Evolutionary conservation across 768 basidiomycete genomes (phyloP), one percentile per base, ranked within the genome.

Genomic region (Russula dissimulans): DNA sequence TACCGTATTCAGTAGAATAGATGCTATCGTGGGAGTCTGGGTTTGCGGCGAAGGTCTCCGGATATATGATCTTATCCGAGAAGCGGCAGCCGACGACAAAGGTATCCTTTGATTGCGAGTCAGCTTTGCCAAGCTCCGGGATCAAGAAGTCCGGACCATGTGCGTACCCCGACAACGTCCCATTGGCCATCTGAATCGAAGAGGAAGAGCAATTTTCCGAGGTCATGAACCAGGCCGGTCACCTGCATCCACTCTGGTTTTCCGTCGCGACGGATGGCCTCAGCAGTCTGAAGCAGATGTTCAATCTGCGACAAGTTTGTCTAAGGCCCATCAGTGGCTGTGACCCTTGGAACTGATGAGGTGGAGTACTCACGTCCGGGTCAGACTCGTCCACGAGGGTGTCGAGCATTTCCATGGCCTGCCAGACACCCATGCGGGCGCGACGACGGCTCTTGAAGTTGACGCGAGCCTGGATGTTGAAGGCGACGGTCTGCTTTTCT

Each of bases 171-270:
- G 31, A 95, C 93, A 51, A 95, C 92, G 63, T 93, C 92, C 93
- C 93, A 95, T 73, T 95, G 92, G 6, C 92, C 92, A 69, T 90
- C 78, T 3, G 89, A 88, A 32, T 85, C 88, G 69, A 91, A 92
- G 64, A 95, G 78, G 70, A 85, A 82, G 14, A 95, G 73, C 5
- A 95, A 79, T 71, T 95, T 95, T 56, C 93, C 93, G 49, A 95
- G 81, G 71, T 95, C 92, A 67, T 95, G 92, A 43, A 93, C 79
- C 18, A 94, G 80, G 3, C 91, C 91, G 34, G 88, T 82, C 57
- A 91, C 81, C 75, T 91, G 89, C 90, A 92, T 91, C 90, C 90
- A 92, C 63, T 93, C 90, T 0, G 90, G 91, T 69, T 90, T 89
- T 0, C 89, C 90, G 63, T 92, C 91, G 26, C 81, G 77, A 47